Evolutionary conservation across 768 basidiomycete genomes (phyloP), one percentile per base, ranked within the genome.

Genomic region (Lepiota venenata): DNA sequence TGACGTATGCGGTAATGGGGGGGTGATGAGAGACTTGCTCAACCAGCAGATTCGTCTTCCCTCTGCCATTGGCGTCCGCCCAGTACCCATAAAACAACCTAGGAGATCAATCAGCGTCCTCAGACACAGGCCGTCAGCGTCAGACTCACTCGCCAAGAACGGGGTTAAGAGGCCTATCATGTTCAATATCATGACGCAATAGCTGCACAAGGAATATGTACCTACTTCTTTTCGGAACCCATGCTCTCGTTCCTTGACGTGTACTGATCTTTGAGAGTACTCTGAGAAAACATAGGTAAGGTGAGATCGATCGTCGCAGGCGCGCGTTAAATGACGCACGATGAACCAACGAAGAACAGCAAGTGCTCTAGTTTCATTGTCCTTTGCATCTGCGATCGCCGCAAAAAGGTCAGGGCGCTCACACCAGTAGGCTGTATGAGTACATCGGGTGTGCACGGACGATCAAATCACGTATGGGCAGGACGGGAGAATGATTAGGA

Each of bases 1-100:
- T 91, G 67, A 83, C 79, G 70, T 94, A 96, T 20, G 86, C 91
- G 40, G 91, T 91, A 62, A 91, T 86, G 7, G 90, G 88, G 1
- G 90, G 88, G 65, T 99, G 96, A 65, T 99, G 96, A 18, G 96
- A 98, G 44, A 98, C 96, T 66, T 98, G 94, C 71, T 98, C 94
- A 3, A 95, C 93, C 38, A 89, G 81, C 27, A 98, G 80, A 38
- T 79, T 77, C 2, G 92, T 95, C 66, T 84, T 75, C n/a, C 93
- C 93, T 36, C 88, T 84, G 3, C 81, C 82, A 56, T 79, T 74
- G 47, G 73, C 67, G 66, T 88, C 83, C 2, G 94, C 90, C 94
- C 94, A 98, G 56, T 76, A 69, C 36, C 93, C 94, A 57, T 92
- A 94, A 71, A 98, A 98, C 22, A 91, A 74, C 64, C 88, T 89